Percentiles rank a stretch among this genome's conserved stretches.
phyloP scores from a whole-genome alignment of 768 basidiomycete species.

The Exsudoporus frostii region DNA sequence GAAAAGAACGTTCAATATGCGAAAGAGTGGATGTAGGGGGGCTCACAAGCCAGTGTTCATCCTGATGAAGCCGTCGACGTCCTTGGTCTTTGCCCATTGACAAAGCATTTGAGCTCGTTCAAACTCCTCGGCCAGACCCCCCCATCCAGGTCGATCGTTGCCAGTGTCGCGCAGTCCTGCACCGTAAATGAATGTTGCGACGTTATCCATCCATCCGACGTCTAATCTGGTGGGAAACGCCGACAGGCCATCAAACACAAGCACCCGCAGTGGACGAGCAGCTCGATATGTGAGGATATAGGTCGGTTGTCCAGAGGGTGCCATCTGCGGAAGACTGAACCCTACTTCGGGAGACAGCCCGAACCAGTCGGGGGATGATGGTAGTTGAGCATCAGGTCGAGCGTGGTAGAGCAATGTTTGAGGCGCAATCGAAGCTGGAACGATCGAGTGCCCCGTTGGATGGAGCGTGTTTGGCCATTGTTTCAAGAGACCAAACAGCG shows the following conservation, averaged over 20 bases:
- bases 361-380: constrained; percentile 3
- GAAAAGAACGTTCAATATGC: not conserved
- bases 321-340: constrained; percentile 3
- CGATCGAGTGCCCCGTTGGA: constrained; percentile 1
- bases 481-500: constrained; percentile 4
- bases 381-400: not conserved
- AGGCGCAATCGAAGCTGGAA: not conserved
- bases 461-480: constrained; percentile 7
- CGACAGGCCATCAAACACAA: constrained; percentile 5
- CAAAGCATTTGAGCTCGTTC: constrained; percentile 1
- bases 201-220: constrained; percentile 1
- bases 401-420: constrained; percentile 2
- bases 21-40: not conserved
- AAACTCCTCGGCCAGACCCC: not conserved
- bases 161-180: constrained; percentile 1
- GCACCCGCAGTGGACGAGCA: not conserved
- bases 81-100: not conserved
- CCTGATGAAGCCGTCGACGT: constrained; percentile 2
- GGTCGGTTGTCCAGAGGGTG: not conserved
- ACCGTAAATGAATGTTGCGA: constrained; percentile 3
- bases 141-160: not conserved
- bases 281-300: constrained; percentile 3
- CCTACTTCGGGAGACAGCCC: constrained; percentile 5
- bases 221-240: constrained; percentile 1
- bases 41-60: constrained; percentile 6